Evolutionary conservation across 257 asterid genomes (phyloP), one percentile per base, ranked within the genome.

Genomic region (Primulina huaijiensis): DNA sequence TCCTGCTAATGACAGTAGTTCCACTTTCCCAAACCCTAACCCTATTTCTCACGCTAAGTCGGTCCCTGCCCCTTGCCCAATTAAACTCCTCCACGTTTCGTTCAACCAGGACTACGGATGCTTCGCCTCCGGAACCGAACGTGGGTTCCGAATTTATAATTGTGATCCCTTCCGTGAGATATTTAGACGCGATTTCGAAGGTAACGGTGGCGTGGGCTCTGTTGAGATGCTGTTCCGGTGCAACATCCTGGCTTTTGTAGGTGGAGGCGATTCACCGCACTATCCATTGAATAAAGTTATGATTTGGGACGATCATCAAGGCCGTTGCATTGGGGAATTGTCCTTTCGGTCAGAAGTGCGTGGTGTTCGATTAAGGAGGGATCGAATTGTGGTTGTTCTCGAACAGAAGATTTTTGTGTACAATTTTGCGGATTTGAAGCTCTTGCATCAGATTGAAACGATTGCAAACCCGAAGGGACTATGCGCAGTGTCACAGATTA

Each of bases 31-130:
- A 63, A 79, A 84, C 80, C 81, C 86, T 60, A 79, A 58, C 69
- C 76, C 84, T 60, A 79, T 52, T 65, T 72, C 82, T 0, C 71
- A 72, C 57, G 75, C 82, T 46, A 37, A 29, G 11, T 6, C 69
- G 20, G 8, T 57, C 62, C 62, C 55, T 46, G 1, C 2, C 55
- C 55, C 17, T 12, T 11, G 53, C 53, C 53, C 55, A 4, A 46
- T 46, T 46, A 46, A 46, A 46, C 86, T 91, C 67, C 96, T 91
- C 37, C 96, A 91, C 73, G 86, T 87, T 35, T 89, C 97, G 0
- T 94, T 90, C 87, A 93, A 93, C 79, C 99, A 93, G 78, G 96
- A 93, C 76, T 83, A 89, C 67, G 88, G 92, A 8, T 93, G 92
- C 71, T 93, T 93, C 68, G 90, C 96, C 16, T 78, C 85, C 23